Evolutionary conservation across 495 filamentous ascomycete genomes (phyloP).

Genomic region (Aspergillus campestris): DNA sequence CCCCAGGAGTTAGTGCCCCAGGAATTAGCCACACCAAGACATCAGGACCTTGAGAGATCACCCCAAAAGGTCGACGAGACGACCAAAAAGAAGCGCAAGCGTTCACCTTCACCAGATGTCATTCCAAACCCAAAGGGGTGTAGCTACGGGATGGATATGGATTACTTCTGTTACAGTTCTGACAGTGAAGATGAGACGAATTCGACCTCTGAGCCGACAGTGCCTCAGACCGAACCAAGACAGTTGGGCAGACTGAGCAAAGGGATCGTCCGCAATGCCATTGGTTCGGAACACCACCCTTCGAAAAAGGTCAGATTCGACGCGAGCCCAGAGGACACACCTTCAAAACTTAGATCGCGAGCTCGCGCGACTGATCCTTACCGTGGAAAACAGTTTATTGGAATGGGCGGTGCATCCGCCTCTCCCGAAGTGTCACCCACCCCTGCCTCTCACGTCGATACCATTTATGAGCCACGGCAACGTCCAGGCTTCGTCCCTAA

Average conservation of each 20-base stretch:
- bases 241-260: conserved; percentile 5
- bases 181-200: conserved; percentile 25
- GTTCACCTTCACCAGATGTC: conserved; percentile 30
- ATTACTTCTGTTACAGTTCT: conserved; percentile 33
- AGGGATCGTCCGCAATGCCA: conserved; percentile 6
- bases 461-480: conserved; percentile 4
- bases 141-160: conserved; percentile 36
- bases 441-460: neutral
- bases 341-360: conserved; percentile 14
- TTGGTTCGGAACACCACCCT: conserved; percentile 13
- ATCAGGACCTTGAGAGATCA: conserved; percentile 1
- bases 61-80: conserved; percentile 1
- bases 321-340: conserved; percentile 22
- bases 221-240: conserved; percentile 3
- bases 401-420: conserved; percentile 7
- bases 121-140: conserved; percentile 38
- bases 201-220: conserved; percentile 2
- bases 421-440: conserved; percentile 10
- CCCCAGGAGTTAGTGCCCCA: neutral
- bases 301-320: conserved; percentile 24
- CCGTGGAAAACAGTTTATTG: conserved; percentile 14
- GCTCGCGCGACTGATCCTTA: conserved; percentile 21
- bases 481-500: conserved; percentile 19
- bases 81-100: conserved; percentile 32
- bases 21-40: neutral